These are phyloP conservation scores for Fusarium longipes DNA, from an alignment of 2,329 filamentous ascomycete genomes.

Conservation along the genomic window DNA sequence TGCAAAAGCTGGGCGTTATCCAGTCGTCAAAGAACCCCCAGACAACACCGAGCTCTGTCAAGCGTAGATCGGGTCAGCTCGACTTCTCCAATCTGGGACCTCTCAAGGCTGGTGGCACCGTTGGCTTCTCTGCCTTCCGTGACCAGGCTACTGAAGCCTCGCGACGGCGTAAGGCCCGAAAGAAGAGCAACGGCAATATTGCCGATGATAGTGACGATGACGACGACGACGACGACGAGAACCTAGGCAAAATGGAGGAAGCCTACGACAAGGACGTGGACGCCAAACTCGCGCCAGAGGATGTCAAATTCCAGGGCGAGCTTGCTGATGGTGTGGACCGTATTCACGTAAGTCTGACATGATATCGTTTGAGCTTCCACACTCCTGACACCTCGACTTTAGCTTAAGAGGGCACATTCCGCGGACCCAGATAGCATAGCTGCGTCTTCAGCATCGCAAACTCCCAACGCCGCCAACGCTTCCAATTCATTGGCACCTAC, in stretches of 20 bases:
- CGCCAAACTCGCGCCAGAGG: constrained; percentile 73
- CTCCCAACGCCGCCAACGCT: constrained; percentile 59
- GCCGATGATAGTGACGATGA: constrained; percentile 79
- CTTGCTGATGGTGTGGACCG: constrained; percentile 83
- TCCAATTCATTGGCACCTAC: constrained; percentile 44
- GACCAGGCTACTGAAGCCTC: constrained; percentile 70
- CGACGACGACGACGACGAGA: constrained; percentile 73
- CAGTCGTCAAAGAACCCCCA: constrained; percentile 73
- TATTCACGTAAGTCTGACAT: constrained; percentile 72
- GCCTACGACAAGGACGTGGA: constrained; percentile 70
- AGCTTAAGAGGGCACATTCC: constrained; percentile 86
- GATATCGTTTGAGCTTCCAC: neutral
- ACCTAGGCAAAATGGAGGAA: constrained; percentile 73
- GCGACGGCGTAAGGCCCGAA: constrained; percentile 67
- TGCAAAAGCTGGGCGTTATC: constrained; percentile 95
- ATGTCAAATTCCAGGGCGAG: constrained; percentile 77
- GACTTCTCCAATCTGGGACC: constrained; percentile 89
- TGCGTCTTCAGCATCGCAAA: constrained; percentile 51
- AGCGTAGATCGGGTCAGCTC: constrained; percentile 83
- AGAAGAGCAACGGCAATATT: constrained; percentile 75
- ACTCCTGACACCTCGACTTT: constrained; percentile 32
- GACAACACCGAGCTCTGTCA: constrained; percentile 69
- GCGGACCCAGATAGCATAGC: constrained; percentile 69
- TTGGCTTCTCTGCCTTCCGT: constrained; percentile 90
- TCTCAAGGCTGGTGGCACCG: constrained; percentile 85